Conservation (phyloP, 345 rosid genomes). For the Eucalyptus sp. region DNA sequence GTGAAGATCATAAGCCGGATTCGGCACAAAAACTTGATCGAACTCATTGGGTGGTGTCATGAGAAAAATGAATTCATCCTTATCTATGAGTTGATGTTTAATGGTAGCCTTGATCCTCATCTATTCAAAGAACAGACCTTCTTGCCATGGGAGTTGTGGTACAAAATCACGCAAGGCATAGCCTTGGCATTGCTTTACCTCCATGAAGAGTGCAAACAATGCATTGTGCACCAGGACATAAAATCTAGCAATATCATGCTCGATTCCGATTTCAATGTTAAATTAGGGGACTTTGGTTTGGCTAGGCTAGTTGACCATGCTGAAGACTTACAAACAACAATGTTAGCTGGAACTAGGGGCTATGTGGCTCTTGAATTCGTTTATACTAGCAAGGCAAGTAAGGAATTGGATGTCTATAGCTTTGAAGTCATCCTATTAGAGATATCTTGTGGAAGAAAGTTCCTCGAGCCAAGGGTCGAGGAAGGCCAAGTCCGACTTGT, state of each 20-base stretch:
- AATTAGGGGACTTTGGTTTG: neutral
- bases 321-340: neutral
- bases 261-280: neutral
- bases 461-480: neutral
- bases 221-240: fast-evolving
- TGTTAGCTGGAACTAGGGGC: neutral
- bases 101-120: neutral
- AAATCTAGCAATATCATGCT: neutral
- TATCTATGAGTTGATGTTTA: neutral
- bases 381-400: neutral
- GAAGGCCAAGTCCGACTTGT: neutral
- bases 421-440: neutral
- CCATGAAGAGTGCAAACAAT: neutral
- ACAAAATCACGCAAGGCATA: neutral
- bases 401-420: neutral
- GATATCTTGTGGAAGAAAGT: neutral
- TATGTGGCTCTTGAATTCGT: neutral
- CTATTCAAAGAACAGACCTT: neutral
- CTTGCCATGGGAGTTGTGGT: neutral
- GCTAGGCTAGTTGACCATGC: neutral
- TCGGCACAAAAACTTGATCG: neutral
- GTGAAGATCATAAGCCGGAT: neutral
- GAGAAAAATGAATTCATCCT: neutral
- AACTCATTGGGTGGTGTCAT: neutral
- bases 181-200: neutral